Percentiles rank a stretch among this genome's conserved stretches.
phyloP scores from a whole-genome alignment of 1,284 basidiomycete genomes.

The Boletellus deceptivus region DNA sequence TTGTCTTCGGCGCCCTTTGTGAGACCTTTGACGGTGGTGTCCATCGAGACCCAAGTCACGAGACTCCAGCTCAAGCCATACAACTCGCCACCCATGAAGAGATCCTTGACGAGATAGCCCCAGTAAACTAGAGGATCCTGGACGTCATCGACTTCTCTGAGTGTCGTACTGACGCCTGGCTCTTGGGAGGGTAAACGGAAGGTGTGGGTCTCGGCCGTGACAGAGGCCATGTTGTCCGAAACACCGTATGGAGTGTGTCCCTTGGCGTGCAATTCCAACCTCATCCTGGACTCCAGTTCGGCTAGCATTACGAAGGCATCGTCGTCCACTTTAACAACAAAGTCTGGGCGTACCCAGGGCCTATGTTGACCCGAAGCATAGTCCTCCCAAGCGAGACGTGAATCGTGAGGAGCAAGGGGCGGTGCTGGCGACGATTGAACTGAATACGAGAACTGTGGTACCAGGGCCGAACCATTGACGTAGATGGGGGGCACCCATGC shows the following conservation, averaged over 20 bases:
- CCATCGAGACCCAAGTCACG: constrained; percentile 84
- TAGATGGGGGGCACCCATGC: constrained; percentile 88
- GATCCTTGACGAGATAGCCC: constrained; percentile 93
- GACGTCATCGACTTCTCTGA: constrained; percentile 5
- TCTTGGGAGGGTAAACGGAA: not conserved
- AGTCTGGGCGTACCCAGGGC: constrained; percentile 82
- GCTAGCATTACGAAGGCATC: constrained; percentile 93
- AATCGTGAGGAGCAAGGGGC: constrained; percentile 64
- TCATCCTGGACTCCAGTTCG: constrained; percentile 84
- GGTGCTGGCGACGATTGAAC: constrained; percentile 53
- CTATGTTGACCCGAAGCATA: constrained; percentile 40
- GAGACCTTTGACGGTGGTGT: constrained; percentile 65
- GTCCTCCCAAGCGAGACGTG: constrained; percentile 54
- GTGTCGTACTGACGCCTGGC: not conserved
- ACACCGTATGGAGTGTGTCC: constrained; percentile 29
- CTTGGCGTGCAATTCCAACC: constrained; percentile 64
- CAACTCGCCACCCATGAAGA: constrained; percentile 95
- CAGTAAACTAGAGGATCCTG: constrained; percentile 84
- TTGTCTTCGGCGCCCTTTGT: constrained; percentile 92
- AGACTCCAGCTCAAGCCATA: constrained; percentile 91
- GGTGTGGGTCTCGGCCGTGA: constrained; percentile 2
- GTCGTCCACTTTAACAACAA: constrained; percentile 90
- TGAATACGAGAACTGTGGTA: constrained; percentile 57
- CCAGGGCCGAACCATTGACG: constrained; percentile 40
- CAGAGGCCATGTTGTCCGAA: constrained; percentile 10